phyloP scores from a whole-genome alignment of 306 rosid genomes.

The Trichosanthes truncata region DNA sequence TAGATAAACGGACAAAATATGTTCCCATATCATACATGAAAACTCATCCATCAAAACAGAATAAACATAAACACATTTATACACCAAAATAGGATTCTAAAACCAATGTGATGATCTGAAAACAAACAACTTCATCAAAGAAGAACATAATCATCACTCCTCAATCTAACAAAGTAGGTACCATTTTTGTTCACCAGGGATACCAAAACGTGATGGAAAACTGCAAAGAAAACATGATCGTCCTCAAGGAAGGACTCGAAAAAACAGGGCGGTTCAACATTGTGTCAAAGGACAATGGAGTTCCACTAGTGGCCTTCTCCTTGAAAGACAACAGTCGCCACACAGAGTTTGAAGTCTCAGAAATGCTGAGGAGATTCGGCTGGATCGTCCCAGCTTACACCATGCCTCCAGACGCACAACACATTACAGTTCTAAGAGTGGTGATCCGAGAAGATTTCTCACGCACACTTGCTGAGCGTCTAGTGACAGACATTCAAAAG shows the following conservation, averaged over 20 bases:
- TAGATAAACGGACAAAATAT: not conserved
- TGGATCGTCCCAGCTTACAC: conserved; percentile 97
- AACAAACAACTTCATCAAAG: not conserved
- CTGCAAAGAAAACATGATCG: conserved; percentile 78
- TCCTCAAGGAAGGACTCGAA: conserved; percentile 63
- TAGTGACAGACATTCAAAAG: conserved; percentile 47
- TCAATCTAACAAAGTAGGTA: not conserved
- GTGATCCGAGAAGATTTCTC: conserved; percentile 91
- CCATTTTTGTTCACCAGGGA: conserved; percentile 33
- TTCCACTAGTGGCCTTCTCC: conserved; percentile 82
- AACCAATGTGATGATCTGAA: not conserved
- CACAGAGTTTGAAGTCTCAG: conserved; percentile 69
- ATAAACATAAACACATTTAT: not conserved
- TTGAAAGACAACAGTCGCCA: conserved; percentile 49
- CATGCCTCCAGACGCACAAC: conserved; percentile 86
- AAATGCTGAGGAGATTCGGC: conserved; percentile 58
- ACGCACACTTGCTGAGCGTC: conserved; percentile 82
- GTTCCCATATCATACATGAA: not conserved
- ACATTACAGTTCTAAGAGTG: conserved; percentile 67
- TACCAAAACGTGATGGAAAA: conserved; percentile 83
- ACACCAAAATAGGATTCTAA: not conserved
- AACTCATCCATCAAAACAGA: not conserved
- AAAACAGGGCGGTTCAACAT: conserved; percentile 56
- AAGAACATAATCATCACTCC: not conserved
- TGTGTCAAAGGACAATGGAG: conserved; percentile 74